These are phyloP conservation scores for Brassica incana DNA, from an alignment of 345 rosid species.

Conservation along the genomic window DNA sequence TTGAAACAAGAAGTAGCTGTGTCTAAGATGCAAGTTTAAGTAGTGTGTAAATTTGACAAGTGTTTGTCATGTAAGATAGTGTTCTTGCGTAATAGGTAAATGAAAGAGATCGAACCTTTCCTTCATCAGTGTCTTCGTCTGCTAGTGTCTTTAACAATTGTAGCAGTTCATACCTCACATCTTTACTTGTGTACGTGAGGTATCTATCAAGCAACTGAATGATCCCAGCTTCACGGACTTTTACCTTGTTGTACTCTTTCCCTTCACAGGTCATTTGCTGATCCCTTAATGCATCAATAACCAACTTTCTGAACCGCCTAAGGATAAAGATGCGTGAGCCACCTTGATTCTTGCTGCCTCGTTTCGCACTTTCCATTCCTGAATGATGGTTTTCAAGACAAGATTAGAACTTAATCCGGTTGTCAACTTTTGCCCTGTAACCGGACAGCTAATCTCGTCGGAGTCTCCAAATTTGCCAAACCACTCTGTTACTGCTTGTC, in stretches of 20 bases:
- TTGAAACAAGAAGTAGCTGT: slow-evolving; percentile 14
- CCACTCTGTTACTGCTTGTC: slow-evolving; percentile 66
- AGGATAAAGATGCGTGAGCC: slow-evolving; percentile 64
- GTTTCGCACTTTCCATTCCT: slow-evolving; percentile 81
- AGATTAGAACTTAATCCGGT: slow-evolving; percentile 49
- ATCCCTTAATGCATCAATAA: slow-evolving; percentile 66
- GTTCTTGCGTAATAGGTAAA: neutral
- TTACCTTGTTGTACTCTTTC: slow-evolving; percentile 50
- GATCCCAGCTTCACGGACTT: slow-evolving; percentile 55
- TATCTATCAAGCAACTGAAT: slow-evolving; percentile 59
- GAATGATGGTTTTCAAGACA: slow-evolving; percentile 70
- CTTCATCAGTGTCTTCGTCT: slow-evolving; percentile 49
- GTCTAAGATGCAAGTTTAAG: neutral
- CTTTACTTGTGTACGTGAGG: slow-evolving; percentile 49
- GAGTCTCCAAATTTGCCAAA: slow-evolving; percentile 46
- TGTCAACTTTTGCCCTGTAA: slow-evolving; percentile 51
- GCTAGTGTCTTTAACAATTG: slow-evolving; percentile 54
- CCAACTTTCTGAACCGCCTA: slow-evolving; percentile 68
- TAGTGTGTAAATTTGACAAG: neutral
- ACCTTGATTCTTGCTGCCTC: slow-evolving; percentile 68
- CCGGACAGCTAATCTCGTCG: slow-evolving; percentile 59
- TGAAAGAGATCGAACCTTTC: slow-evolving; percentile 55
- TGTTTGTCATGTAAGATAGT: too few species aligned
- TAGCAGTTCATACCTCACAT: slow-evolving; percentile 59
- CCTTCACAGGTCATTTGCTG: slow-evolving; percentile 60